Conservation (phyloP, 176 grass and related monocot genomes). For the maize (Zea mays) region DNA sequence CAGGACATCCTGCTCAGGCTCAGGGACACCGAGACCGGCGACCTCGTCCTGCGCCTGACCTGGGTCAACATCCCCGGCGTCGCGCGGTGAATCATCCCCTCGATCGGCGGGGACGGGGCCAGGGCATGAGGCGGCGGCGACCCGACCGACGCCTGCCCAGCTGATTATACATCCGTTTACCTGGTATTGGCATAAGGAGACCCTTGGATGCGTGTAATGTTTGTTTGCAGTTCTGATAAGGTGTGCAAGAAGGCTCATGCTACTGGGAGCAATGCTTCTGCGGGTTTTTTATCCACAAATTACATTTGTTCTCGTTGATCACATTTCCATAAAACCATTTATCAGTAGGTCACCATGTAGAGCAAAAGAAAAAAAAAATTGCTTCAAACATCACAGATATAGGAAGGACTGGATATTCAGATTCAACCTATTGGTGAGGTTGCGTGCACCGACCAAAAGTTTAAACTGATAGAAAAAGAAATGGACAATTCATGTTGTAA, state of each 20-base stretch:
- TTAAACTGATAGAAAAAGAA: not conserved
- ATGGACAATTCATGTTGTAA: not conserved
- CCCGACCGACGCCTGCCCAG: not conserved
- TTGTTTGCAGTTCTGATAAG: not conserved
- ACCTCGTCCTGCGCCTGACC: constrained; percentile 66
- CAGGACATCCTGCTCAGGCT: constrained; percentile 75
- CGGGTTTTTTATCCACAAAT: not conserved
- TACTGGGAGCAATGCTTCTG: constrained; percentile 21
- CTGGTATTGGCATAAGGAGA: not conserved
- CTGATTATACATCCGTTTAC: not conserved
- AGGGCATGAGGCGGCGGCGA: not conserved
- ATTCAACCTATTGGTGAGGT: not conserved
- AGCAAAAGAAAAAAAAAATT: not conserved
- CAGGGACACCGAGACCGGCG: constrained; percentile 57
- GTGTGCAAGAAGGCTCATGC: not conserved
- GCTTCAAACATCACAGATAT: constrained; percentile 5
- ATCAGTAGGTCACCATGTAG: not conserved
- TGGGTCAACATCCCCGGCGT: constrained; percentile 69
- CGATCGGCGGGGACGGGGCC: not conserved
- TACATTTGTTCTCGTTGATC: constrained; percentile 1
- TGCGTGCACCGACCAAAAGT: not conserved
- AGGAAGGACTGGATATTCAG: not conserved
- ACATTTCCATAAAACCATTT: not conserved
- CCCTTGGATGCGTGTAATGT: constrained; percentile 5
- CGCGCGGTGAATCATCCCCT: constrained; percentile 8